Evolutionary conservation across 148 eudicot genomes (phyloP), one percentile per base, ranked within the genome.

Genomic region (Pouteria glomerata): DNA sequence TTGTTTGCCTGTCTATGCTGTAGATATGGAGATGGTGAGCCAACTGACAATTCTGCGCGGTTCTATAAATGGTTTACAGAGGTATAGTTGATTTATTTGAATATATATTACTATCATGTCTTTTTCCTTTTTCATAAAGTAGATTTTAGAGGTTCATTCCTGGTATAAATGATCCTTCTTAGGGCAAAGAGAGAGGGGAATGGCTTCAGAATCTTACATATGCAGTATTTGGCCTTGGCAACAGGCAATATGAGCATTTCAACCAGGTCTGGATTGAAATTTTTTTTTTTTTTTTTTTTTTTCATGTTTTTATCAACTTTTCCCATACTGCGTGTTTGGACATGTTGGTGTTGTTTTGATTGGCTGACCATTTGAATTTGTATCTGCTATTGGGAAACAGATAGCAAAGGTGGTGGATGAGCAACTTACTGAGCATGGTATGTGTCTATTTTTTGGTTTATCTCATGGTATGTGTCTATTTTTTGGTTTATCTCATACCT

Each of bases 1-100:
- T 10, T 66, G 30, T 39, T 56, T 27, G 69, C 1, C 74, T 50
- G 62, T 64, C 69, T 72, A 69, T 78, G 75, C 68, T 81, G 82
- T 75, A 95, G 98, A 41, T 95, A 95, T 72, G 98, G 98, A 81
- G 98, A 95, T 71, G 98, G 98, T 37, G 98, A 95, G 82, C 98
- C 98, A 29, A 95, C 98, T 10, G 98, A 95, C 68, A 95, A 95
- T 83, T 93, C 97, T 6, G 97, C 97, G 1, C 87, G 96, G 73
- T 95, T 95, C 71, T 88, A 85, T 74, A 95, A 91, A 78, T 95
- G 98, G 98, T 95, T 95, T 69, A 35, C 72, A 0, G 98, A 95
- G 97, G 98, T 94, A 73, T 68, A 21, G 18, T 61, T 50, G 23
- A 63, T 41, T 41, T 39, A 30, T 60, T 14, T 29, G 2, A 12